Evolutionary conservation across 2,329 filamentous ascomycete species (phyloP).

Genomic region (Hirsutella thompsonii): DNA sequence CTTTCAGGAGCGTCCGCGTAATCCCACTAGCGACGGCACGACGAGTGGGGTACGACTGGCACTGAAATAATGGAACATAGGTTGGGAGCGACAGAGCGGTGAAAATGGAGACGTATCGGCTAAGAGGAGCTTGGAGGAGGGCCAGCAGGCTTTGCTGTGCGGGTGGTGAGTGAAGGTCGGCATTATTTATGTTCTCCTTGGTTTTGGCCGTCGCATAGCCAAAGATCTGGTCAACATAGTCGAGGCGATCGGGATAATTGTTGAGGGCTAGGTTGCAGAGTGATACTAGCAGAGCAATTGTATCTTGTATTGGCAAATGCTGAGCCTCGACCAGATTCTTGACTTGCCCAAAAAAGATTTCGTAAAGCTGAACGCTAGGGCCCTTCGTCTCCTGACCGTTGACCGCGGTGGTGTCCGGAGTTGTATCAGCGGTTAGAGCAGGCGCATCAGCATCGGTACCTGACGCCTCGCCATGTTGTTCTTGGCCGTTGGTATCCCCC

Average conservation of each 20-base stretch:
- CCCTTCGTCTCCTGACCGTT: slow-evolving; percentile 32
- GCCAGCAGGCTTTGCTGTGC: slow-evolving; percentile 83
- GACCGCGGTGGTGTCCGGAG: slow-evolving; percentile 32
- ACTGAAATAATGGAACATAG: slow-evolving; percentile 79
- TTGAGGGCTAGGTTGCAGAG: slow-evolving; percentile 87
- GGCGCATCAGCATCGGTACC: background rate
- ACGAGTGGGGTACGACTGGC: slow-evolving; percentile 85
- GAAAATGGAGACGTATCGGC: slow-evolving; percentile 85
- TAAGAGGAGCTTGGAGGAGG: slow-evolving; percentile 80
- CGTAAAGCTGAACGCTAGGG: slow-evolving; percentile 77
- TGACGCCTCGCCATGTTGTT: slow-evolving; percentile 5
- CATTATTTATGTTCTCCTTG: slow-evolving; percentile 78
- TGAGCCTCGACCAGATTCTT: slow-evolving; percentile 87
- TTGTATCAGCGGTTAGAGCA: slow-evolving; percentile 24
- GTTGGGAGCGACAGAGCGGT: slow-evolving; percentile 89
- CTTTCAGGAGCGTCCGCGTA: slow-evolving; percentile 67
- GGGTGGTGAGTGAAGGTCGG: slow-evolving; percentile 80
- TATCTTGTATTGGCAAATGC: slow-evolving; percentile 85
- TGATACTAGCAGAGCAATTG: slow-evolving; percentile 86
- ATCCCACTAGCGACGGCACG: slow-evolving; percentile 86
- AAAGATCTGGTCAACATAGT: slow-evolving; percentile 91
- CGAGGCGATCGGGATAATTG: slow-evolving; percentile 83
- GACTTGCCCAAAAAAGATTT: slow-evolving; percentile 95
- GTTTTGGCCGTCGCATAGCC: slow-evolving; percentile 81
- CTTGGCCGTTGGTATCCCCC: slow-evolving; percentile 20